phyloP scores from a whole-genome alignment of 108 stramenopile species.

The Nannochloropsis granulata region DNA sequence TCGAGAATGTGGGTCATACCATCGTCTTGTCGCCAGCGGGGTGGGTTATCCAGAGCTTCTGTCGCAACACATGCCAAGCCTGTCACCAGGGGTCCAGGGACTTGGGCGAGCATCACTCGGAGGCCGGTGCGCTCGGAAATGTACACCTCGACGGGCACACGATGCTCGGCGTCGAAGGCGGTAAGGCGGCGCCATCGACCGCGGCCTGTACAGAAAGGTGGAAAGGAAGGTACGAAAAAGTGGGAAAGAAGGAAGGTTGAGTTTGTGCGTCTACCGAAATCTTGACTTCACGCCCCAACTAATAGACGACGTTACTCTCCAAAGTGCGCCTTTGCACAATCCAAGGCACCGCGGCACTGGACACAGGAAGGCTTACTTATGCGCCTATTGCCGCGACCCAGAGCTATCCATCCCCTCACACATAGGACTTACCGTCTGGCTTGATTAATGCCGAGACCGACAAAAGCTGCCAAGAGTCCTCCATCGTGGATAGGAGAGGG shows the following conservation, averaged over 20 bases:
- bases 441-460: not conserved
- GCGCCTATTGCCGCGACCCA: too few relatives aligned
- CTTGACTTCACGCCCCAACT: too few relatives aligned
- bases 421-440: not conserved
- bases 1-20: not conserved
- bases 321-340: too few relatives aligned
- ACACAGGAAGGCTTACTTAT: too few relatives aligned
- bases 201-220: not conserved
- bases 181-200: not conserved
- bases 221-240: not conserved
- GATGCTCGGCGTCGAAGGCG: not conserved
- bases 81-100: not conserved
- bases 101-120: not conserved
- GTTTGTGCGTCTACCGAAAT: too few relatives aligned
- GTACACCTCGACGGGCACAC: not conserved
- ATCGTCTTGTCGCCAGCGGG: not conserved
- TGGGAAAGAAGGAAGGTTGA: too few relatives aligned
- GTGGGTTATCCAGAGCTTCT: not conserved
- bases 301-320: too few relatives aligned
- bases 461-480: not conserved
- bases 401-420: too few relatives aligned
- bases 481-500: not conserved
- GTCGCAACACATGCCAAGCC: not conserved
- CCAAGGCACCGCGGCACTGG: too few relatives aligned
- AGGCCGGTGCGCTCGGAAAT: not conserved